These are phyloP conservation scores for Boletus vinaceobasis DNA, from an alignment of 768 basidiomycete genomes.

Conservation along the genomic window DNA sequence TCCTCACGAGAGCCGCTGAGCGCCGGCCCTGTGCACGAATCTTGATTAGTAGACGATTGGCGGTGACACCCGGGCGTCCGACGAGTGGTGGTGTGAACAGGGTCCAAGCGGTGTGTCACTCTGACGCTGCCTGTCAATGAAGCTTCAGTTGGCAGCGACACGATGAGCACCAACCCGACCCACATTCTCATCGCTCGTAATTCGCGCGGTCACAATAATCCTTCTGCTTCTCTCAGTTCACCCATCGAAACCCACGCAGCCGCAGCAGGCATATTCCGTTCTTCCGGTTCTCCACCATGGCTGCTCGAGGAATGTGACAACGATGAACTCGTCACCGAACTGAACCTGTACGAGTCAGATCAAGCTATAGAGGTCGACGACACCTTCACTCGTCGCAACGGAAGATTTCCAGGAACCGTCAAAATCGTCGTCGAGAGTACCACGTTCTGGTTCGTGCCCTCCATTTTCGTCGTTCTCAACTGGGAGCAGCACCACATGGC, in stretches of 20 bases:
- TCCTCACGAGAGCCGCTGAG: background rate
- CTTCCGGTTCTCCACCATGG: slow-evolving; percentile 78
- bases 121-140: background rate
- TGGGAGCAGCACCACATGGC: background rate
- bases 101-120: background rate
- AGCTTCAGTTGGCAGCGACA: background rate
- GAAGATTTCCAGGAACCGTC: slow-evolving; percentile 76
- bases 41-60: background rate
- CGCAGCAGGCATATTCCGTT: slow-evolving; percentile 78
- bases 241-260: slow-evolving; percentile 89
- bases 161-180: slow-evolving; percentile 56
- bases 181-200: slow-evolving; percentile 88
- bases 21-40: background rate
- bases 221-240: slow-evolving; percentile 76
- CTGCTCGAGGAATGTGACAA: slow-evolving; percentile 71
- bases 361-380: slow-evolving; percentile 77
- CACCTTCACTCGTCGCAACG: slow-evolving; percentile 62
- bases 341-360: slow-evolving; percentile 63
- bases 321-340: slow-evolving; percentile 66
- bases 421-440: slow-evolving; percentile 88
- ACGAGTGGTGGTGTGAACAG: background rate
- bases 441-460: slow-evolving; percentile 73
- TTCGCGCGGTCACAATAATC: slow-evolving; percentile 71
- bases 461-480: background rate
- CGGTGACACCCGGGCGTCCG: background rate